Percentiles rank a stretch among this genome's conserved stretches.
These are phyloP conservation scores for Thalassiosira mediterranea DNA, from an alignment of 352 stramenopile genomes.

Conservation along the genomic window DNA sequence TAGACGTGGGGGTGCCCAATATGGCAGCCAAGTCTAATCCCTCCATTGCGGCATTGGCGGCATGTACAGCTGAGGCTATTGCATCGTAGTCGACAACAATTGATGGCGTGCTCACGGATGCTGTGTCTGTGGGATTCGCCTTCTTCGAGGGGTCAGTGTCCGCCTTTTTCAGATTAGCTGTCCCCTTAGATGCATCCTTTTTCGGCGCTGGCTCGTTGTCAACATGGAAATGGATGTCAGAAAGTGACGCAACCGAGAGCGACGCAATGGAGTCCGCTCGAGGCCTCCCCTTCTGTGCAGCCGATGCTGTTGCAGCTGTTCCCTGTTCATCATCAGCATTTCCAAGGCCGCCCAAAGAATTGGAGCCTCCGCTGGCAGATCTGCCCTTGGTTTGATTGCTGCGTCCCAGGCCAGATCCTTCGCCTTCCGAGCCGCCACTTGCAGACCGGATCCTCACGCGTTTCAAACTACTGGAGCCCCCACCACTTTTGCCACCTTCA, in stretches of 20 bases:
- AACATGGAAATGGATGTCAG: slow-evolving; percentile 16
- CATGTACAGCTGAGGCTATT: slow-evolving; percentile 67
- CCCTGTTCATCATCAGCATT: too few relatives aligned
- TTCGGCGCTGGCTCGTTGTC: too few relatives aligned
- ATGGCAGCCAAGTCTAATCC: slow-evolving; percentile 60
- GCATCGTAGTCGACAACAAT: slow-evolving; percentile 75
- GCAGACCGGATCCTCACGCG: too few relatives aligned
- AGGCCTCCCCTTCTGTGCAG: slow-evolving; percentile 45
- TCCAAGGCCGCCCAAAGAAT: slow-evolving; percentile 24
- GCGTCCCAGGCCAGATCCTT: too few relatives aligned
- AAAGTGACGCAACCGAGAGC: slow-evolving; percentile 54
- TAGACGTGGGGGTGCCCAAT: too few relatives aligned
- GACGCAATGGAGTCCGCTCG: slow-evolving; percentile 66
- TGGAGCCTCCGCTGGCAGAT: slow-evolving; percentile 19
- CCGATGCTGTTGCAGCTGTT: too few relatives aligned
- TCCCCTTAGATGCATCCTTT: too few relatives aligned
- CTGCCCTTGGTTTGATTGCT: too few relatives aligned
- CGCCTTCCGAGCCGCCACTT: too few relatives aligned
- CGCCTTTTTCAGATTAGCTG: too few relatives aligned
- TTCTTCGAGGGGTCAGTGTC: not conserved
- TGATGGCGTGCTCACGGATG: slow-evolving; percentile 28
- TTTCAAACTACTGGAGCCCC: too few relatives aligned
- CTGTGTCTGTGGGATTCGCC: slow-evolving; percentile 14
- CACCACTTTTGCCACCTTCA: too few relatives aligned
- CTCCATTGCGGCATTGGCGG: slow-evolving; percentile 65